phyloP scores from a whole-genome alignment of 148 eudicot genomes.

The Suaeda aralocaspica region DNA sequence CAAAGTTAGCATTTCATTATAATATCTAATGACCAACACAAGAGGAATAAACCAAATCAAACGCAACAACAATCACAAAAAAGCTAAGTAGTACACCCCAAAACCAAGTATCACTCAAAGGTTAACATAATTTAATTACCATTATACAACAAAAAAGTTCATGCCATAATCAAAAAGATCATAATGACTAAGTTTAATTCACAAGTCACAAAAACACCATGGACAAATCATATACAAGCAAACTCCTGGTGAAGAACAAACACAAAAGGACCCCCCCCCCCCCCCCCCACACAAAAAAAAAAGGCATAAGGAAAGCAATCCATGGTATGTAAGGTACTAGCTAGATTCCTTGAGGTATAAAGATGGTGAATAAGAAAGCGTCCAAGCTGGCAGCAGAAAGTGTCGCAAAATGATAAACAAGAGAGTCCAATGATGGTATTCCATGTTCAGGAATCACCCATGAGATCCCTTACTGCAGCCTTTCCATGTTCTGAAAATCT shows the following conservation, averaged over 20 bases:
- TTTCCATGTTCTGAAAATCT: slow-evolving; percentile 24
- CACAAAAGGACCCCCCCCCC: slow-evolving; percentile 11
- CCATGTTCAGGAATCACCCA: slow-evolving; percentile 22
- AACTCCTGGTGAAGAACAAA: not conserved
- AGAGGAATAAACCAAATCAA: slow-evolving; percentile 1
- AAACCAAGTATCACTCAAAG: not conserved
- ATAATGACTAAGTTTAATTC: slow-evolving; percentile 12
- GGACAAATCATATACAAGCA: slow-evolving; percentile 10
- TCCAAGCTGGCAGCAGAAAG: slow-evolving; percentile 6
- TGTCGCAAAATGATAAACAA: slow-evolving; percentile 5
- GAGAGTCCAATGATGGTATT: slow-evolving; percentile 23
- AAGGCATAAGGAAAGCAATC: not conserved
- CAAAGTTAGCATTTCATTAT: too few relatives aligned
- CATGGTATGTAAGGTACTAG: slow-evolving; percentile 24
- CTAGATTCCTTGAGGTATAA: slow-evolving; percentile 22
- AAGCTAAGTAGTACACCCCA: not conserved
- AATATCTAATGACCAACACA: not conserved
- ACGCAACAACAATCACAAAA: not conserved
- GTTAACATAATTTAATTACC: not conserved
- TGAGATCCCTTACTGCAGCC: slow-evolving; percentile 31
- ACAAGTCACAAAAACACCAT: slow-evolving; percentile 13
- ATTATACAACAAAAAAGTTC: not conserved
- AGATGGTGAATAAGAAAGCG: not conserved
- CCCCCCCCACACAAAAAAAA: not conserved
- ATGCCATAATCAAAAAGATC: slow-evolving; percentile 13